phyloP scores from a whole-genome alignment of 176 grass and related monocot species.

The Triticum urartu region DNA sequence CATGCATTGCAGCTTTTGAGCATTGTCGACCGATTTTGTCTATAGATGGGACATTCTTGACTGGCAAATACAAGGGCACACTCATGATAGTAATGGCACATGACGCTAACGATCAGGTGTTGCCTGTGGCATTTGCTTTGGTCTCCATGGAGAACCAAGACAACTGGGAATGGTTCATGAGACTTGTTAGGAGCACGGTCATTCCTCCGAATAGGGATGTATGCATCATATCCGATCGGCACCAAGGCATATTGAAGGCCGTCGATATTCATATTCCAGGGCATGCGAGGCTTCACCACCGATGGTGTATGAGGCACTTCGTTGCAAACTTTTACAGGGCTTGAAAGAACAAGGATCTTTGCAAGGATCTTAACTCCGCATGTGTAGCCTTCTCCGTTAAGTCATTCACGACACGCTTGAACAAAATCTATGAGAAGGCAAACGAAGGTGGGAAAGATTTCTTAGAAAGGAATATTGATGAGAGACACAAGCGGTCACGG shows the following conservation, averaged over 20 bases:
- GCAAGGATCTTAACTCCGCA: not conserved
- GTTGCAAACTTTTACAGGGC: not conserved
- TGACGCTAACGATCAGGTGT: not conserved
- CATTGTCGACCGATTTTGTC: not conserved
- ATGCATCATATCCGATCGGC: not conserved
- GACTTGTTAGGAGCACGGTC: not conserved
- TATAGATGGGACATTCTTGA: not conserved
- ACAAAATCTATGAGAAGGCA: not conserved
- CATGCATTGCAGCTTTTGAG: not conserved
- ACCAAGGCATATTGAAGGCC: not conserved
- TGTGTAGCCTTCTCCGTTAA: not conserved
- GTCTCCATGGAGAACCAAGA: not conserved
- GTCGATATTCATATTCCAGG: not conserved
- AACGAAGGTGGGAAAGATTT: not conserved
- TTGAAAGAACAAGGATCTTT: not conserved
- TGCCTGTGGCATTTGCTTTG: not conserved
- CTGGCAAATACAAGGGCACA: not conserved
- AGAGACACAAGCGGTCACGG: not conserved
- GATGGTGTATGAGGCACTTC: not conserved
- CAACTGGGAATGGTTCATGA: not conserved
- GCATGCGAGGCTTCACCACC: not conserved
- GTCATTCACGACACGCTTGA: not conserved
- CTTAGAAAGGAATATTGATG: not conserved
- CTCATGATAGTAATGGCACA: not conserved
- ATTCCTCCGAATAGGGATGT: not conserved